Evolutionary conservation across 805 yeast species (phyloP).

Genomic region (Candida glaebosa): DNA sequence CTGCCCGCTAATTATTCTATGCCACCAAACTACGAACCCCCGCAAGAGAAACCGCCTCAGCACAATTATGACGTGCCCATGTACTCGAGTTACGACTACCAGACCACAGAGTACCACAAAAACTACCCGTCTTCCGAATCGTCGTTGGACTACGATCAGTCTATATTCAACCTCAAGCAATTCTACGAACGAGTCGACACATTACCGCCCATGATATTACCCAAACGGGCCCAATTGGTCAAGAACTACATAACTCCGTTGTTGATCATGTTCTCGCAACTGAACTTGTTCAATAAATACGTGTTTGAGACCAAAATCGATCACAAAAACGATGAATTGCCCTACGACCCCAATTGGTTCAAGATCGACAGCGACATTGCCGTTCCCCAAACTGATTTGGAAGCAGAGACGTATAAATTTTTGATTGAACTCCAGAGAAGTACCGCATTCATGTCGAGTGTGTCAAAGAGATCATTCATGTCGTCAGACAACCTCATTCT

Average conservation of each 20-base stretch:
- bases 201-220: constrained; percentile 19
- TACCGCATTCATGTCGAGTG: constrained; percentile 16
- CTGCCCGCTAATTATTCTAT: not conserved
- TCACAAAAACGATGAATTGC: constrained; percentile 11
- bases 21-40: not conserved
- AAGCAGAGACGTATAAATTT: constrained; percentile 9
- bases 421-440: constrained; percentile 22
- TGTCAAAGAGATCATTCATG: constrained; percentile 20
- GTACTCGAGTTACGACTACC: not conserved
- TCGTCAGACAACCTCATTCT: constrained; percentile 16
- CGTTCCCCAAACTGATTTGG: constrained; percentile 8
- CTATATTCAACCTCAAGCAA: not conserved
- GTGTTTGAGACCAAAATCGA: constrained; percentile 9
- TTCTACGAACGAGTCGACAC: not conserved
- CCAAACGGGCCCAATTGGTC: constrained; percentile 10
- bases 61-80: not conserved
- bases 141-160: not conserved
- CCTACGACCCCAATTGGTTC: constrained; percentile 17
- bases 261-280: constrained; percentile 23
- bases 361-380: constrained; percentile 8
- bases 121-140: not conserved
- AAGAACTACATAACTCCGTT: constrained; percentile 29
- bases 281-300: constrained; percentile 16
- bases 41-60: too few species aligned
- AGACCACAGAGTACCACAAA: not conserved